Conservation (phyloP, 2,329 filamentous ascomycete genomes). For the Blastomyces silverae region DNA sequence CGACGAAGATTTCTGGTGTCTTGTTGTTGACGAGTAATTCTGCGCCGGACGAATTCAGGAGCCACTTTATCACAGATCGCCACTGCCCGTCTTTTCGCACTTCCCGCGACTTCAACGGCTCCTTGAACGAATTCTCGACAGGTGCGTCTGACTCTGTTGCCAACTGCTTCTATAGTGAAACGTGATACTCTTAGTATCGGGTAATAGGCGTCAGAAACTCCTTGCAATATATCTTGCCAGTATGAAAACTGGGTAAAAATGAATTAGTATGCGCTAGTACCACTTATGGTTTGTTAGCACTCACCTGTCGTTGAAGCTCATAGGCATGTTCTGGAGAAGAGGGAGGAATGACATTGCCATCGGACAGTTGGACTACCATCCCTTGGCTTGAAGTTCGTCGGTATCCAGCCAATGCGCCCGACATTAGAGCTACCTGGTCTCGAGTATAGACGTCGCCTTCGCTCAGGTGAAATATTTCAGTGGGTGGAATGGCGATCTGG, state of each 20-base stretch:
- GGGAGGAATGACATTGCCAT: background rate
- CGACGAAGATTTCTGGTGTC: constrained; percentile 5
- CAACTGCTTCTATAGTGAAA: background rate
- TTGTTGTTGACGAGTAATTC: background rate
- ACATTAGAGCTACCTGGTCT: constrained; percentile 13
- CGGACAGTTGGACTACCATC: background rate
- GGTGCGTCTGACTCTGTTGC: background rate
- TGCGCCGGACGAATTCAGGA: background rate
- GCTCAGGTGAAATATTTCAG: constrained; percentile 3
- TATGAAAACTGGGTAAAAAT: background rate
- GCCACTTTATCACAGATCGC: background rate
- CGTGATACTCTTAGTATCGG: background rate
- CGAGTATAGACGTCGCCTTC: background rate
- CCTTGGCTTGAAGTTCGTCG: constrained; percentile 3
- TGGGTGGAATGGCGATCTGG: constrained; percentile 8
- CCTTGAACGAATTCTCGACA: background rate
- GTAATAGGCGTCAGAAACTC: background rate
- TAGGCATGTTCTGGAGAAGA: background rate
- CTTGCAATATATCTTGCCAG: background rate
- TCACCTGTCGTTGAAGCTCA: background rate
- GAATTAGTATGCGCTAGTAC: background rate
- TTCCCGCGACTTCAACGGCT: constrained; percentile 4
- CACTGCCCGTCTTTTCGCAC: constrained; percentile 14
- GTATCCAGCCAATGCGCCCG: constrained; percentile 6
- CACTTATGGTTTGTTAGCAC: background rate